These are phyloP conservation scores for Ophidiomyces ophidiicola DNA, from an alignment of 2,329 filamentous ascomycete genomes.

Conservation along the genomic window DNA sequence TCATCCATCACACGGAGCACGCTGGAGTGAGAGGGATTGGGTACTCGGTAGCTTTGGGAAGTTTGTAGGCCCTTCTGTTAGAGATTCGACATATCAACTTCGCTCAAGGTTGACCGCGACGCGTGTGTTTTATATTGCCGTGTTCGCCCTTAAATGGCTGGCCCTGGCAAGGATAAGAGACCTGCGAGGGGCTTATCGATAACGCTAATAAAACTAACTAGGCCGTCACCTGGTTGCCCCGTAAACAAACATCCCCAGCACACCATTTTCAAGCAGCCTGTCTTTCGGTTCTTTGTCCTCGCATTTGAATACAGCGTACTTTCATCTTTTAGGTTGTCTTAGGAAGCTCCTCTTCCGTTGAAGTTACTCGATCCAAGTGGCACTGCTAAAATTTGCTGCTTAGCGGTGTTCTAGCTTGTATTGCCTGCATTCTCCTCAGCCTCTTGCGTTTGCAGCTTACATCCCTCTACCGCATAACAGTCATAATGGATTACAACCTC, in stretches of 20 bases:
- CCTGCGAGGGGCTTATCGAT: conserved; percentile 5
- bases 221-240: conserved; percentile 12
- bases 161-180: not conserved
- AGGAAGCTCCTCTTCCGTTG: not conserved
- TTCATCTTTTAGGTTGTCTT: not conserved
- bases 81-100: not conserved
- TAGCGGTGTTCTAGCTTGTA: no score
- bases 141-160: conserved; percentile 1
- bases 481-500: conserved; percentile 42
- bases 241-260: conserved; percentile 14
- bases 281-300: conserved; percentile 11
- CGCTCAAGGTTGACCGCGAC: conserved; percentile 1
- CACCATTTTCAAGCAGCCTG: no score
- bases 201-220: no score
- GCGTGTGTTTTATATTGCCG: conserved; percentile 8
- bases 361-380: no score
- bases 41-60: no score
- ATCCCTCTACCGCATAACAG: not conserved
- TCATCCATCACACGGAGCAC: not conserved
- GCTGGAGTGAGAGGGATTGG: conserved; percentile 1
- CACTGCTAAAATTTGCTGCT: no score
- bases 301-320: not conserved
- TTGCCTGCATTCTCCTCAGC: no score
- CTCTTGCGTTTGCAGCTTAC: no score
- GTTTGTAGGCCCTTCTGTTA: no score